Evolutionary conservation across 129 eudicot genomes (phyloP).

Genomic region (Rutidosis leptorrhynchoides): DNA sequence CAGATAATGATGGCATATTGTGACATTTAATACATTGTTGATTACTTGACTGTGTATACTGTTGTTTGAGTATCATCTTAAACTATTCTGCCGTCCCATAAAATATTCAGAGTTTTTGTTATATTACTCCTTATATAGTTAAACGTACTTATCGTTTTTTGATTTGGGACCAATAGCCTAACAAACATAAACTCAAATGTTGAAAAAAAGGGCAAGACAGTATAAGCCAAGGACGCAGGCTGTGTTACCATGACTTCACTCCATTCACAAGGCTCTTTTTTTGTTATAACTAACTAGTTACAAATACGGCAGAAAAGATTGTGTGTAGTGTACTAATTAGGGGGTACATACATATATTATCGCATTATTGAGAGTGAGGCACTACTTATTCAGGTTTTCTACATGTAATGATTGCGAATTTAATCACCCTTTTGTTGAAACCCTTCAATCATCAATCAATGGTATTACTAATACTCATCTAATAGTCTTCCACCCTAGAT

Average conservation of each 20-base stretch:
- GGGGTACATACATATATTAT: neutral
- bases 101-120: neutral
- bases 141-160: neutral
- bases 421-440: slow-evolving; percentile 66
- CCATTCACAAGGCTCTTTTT: neutral
- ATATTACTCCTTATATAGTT: neutral
- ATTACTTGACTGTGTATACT: too few relatives aligned
- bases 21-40: too few relatives aligned
- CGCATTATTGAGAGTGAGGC: neutral
- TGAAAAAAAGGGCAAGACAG: neutral
- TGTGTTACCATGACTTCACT: neutral
- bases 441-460: slow-evolving; percentile 86
- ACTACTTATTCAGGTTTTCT: slow-evolving; percentile 37
- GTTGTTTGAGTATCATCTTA: too few relatives aligned
- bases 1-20: too few relatives aligned
- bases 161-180: neutral
- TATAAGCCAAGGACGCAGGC: neutral
- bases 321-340: neutral
- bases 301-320: slow-evolving; percentile 22
- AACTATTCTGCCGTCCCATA: too few relatives aligned
- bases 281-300: slow-evolving; percentile 10
- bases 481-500: slow-evolving; percentile 84
- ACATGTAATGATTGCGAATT: slow-evolving; percentile 76
- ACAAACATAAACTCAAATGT: neutral
- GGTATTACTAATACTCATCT: slow-evolving; percentile 81